Conservation (phyloP, 768 basidiomycete genomes). For the Tremella mesenterica region DNA sequence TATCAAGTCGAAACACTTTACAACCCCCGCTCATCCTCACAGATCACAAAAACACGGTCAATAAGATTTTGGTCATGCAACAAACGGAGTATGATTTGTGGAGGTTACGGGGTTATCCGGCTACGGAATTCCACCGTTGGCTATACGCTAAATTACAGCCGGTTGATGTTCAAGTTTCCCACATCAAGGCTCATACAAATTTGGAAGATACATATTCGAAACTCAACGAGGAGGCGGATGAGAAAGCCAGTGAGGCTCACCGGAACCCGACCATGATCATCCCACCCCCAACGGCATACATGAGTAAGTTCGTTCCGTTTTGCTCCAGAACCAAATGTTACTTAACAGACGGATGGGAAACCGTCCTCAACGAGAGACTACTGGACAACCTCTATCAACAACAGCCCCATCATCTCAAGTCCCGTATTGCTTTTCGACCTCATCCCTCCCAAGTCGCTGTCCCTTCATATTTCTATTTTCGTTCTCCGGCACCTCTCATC, state of each 20-base stretch:
- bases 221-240: constrained; percentile 9
- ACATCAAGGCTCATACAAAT: constrained; percentile 14
- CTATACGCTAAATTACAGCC: neutral
- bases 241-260: constrained; percentile 3
- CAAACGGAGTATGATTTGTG: too few species aligned
- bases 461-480: neutral
- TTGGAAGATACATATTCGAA: neutral
- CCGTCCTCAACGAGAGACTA: neutral
- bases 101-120: neutral
- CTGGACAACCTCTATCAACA: neutral
- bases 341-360: constrained; percentile 9
- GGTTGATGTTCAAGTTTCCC: too few species aligned
- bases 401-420: neutral
- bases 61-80: neutral
- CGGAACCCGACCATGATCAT: neutral
- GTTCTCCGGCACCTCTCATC: neutral
- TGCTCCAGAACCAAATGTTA: neutral
- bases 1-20: too few species aligned
- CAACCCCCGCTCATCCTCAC: neutral
- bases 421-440: neutral
- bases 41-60: constrained; percentile 1
- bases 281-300: constrained; percentile 9
- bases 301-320: constrained; percentile 5
- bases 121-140: constrained; percentile 2
- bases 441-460: neutral